Evolutionary conservation across 2,329 filamentous ascomycete genomes (phyloP).

Genomic region (Arachnomyces sp.): DNA sequence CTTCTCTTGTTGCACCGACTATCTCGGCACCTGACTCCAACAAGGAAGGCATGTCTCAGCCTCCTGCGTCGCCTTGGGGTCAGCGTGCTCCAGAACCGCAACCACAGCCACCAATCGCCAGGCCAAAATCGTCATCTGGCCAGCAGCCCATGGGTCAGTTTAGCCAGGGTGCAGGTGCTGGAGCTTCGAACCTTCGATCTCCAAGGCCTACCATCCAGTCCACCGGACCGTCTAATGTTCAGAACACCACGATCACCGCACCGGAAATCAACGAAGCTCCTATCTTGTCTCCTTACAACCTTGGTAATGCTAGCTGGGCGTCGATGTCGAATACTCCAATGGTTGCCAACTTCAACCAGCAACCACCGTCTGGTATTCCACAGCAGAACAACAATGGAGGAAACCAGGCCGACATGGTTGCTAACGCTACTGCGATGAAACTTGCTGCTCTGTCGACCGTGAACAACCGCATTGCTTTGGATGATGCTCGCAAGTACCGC

Average conservation of each 20-base stretch:
- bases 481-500: conserved; percentile 94
- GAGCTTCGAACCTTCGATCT: conserved; percentile 54
- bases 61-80: conserved; percentile 75
- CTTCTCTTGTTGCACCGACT: conserved; percentile 64
- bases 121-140: conserved; percentile 70
- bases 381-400: conserved; percentile 30
- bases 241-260: conserved; percentile 72
- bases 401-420: conserved; percentile 91
- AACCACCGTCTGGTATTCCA: conserved; percentile 24
- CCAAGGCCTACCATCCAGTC: conserved; percentile 60
- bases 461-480: conserved; percentile 93
- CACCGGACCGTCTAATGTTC: conserved; percentile 60
- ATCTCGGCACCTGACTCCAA: conserved; percentile 60
- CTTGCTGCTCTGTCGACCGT: conserved; percentile 92
- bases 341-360: conserved; percentile 69
- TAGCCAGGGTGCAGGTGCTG: conserved; percentile 67
- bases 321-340: conserved; percentile 98
- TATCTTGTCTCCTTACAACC: conserved; percentile 69
- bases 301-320: conserved; percentile 87
- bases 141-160: conserved; percentile 88
- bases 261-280: conserved; percentile 69
- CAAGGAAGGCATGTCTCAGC: conserved; percentile 54
- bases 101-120: conserved; percentile 45
- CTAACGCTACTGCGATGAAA: conserved; percentile 98
- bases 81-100: conserved; percentile 44